phyloP scores from a whole-genome alignment of 768 basidiomycete genomes.

The Pisolithus albus region DNA sequence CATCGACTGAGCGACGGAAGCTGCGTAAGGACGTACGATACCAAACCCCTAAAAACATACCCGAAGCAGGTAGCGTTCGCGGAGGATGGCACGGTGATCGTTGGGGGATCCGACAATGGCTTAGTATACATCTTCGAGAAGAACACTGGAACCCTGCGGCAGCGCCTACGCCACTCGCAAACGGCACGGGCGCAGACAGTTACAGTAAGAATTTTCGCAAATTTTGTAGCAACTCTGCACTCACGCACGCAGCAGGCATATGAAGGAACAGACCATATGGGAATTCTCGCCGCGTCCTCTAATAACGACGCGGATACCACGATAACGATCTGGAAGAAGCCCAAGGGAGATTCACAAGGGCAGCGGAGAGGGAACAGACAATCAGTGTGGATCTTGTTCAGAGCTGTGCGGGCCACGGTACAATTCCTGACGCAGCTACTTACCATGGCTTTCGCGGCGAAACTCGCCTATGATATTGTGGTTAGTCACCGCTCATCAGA shows the following conservation, averaged over 20 bases:
- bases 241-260: neutral
- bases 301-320: neutral
- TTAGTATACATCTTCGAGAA: neutral
- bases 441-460: neutral
- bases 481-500: neutral
- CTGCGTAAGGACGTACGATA: conserved; percentile 2
- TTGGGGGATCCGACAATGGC: conserved; percentile 1
- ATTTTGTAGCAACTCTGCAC: neutral
- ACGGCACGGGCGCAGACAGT: conserved; percentile 1
- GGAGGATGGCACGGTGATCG: neutral
- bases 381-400: neutral
- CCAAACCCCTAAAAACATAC: conserved; percentile 1
- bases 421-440: neutral
- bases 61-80: conserved; percentile 5
- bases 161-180: neutral
- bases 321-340: neutral
- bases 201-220: neutral
- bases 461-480: neutral
- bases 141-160: neutral
- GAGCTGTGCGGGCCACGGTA: neutral
- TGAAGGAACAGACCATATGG: neutral
- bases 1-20: neutral
- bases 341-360: neutral
- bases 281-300: neutral
- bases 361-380: neutral